These are phyloP conservation scores for Kalanchoe fedtschenkoi DNA, from an alignment of 164 flowering plant genomes.

Conservation along the genomic window DNA sequence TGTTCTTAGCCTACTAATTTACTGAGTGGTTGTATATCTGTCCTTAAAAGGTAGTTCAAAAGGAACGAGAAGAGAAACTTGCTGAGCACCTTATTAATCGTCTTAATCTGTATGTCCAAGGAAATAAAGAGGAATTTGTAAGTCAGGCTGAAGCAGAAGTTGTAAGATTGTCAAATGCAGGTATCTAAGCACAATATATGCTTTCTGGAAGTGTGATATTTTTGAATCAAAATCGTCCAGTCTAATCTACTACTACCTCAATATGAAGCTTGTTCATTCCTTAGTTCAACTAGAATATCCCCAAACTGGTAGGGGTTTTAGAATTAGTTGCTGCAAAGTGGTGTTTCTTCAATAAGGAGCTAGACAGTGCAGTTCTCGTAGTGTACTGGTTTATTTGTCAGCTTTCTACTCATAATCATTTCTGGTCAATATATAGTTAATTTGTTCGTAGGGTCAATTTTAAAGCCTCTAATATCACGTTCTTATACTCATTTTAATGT, in stretches of 20 bases:
- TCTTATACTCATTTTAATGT: slow-evolving; percentile 2
- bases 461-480: not conserved
- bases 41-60: slow-evolving; percentile 58
- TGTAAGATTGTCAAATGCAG: slow-evolving; percentile 77
- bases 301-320: not conserved
- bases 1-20: not conserved
- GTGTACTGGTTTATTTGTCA: not conserved
- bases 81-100: slow-evolving; percentile 50
- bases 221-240: not conserved
- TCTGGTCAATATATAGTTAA: not conserved
- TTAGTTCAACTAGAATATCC: not conserved
- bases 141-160: slow-evolving; percentile 75
- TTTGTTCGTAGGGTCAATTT: not conserved
- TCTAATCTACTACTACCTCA: not conserved
- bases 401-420: not conserved
- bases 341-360: not conserved
- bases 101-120: slow-evolving; percentile 72
- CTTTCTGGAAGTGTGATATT: not conserved
- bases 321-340: not conserved
- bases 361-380: not conserved
- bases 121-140: slow-evolving; percentile 62
- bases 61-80: slow-evolving; percentile 93
- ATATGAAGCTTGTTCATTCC: not conserved
- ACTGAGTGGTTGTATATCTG: not conserved
- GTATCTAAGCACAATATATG: slow-evolving; percentile 31